phyloP scores from a whole-genome alignment of 2,329 filamentous ascomycete genomes.

The Nemania sp. region DNA sequence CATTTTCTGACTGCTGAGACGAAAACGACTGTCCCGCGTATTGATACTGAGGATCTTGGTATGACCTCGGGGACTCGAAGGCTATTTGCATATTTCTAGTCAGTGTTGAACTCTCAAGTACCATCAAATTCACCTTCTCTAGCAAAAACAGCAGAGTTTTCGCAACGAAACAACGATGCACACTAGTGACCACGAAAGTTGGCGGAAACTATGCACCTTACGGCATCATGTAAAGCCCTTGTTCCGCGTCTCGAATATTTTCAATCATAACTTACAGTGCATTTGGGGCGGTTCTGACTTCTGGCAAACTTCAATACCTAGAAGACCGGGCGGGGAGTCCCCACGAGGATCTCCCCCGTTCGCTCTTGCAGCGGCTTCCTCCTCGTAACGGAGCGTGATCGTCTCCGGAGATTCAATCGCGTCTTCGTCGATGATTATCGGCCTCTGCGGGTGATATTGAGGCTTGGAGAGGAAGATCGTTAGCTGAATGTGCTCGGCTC shows the following conservation, averaged over 20 bases:
- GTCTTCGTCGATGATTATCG: slow-evolving; percentile 61
- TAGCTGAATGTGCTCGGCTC: slow-evolving; percentile 21
- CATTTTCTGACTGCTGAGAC: slow-evolving; percentile 55
- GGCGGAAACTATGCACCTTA: not conserved
- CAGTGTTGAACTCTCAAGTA: slow-evolving; percentile 26
- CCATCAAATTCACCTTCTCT: not conserved
- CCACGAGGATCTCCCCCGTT: slow-evolving; percentile 58
- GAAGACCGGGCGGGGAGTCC: slow-evolving; percentile 62
- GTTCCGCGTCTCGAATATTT: not conserved
- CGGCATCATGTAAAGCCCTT: not conserved
- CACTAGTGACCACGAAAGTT: not conserved
- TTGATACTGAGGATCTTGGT: slow-evolving; percentile 61
- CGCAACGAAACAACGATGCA: not conserved
- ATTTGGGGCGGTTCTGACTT: slow-evolving; percentile 77
- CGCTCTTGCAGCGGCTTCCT: slow-evolving; percentile 55
- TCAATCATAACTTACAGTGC: slow-evolving; percentile 68
- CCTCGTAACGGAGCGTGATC: slow-evolving; percentile 60
- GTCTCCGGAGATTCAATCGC: slow-evolving; percentile 62
- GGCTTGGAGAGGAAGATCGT: slow-evolving; percentile 46
- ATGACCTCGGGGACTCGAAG: slow-evolving; percentile 64
- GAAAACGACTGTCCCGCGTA: slow-evolving; percentile 55
- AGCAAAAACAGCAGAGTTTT: not conserved
- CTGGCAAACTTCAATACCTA: slow-evolving; percentile 82
- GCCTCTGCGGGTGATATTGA: slow-evolving; percentile 57
- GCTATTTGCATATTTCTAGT: slow-evolving; percentile 43